phyloP scores from a whole-genome alignment of 1,284 basidiomycete species.

The Cryptococcus floricola region DNA sequence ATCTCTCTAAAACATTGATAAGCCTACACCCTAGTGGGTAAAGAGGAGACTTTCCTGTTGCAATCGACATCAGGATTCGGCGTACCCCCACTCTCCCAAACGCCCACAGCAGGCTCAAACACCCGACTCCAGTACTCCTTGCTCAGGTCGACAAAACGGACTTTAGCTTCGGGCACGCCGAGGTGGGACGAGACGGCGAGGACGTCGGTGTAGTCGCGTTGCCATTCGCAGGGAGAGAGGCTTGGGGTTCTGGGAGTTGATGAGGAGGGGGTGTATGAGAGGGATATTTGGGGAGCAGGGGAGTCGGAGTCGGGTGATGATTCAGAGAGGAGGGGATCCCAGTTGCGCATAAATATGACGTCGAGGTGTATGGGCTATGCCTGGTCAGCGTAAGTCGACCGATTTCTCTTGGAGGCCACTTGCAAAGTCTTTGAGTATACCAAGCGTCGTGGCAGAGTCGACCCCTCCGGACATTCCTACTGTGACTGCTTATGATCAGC shows the following conservation, averaged over 20 bases:
- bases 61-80: slow-evolving; percentile 95
- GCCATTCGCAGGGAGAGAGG: slow-evolving; percentile 86
- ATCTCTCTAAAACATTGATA: slow-evolving; percentile 62
- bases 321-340: slow-evolving; percentile 58
- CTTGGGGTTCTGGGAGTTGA: slow-evolving; percentile 54
- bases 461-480: slow-evolving; percentile 96
- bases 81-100: slow-evolving; percentile 72
- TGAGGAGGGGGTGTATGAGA: slow-evolving; percentile 51
- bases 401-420: slow-evolving; percentile 11
- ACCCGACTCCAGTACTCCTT: slow-evolving; percentile 83
- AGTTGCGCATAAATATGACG: slow-evolving; percentile 94
- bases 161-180: slow-evolving; percentile 60
- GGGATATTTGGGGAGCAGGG: slow-evolving; percentile 3
- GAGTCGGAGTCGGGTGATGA: slow-evolving; percentile 1
- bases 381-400: not conserved
- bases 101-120: slow-evolving; percentile 72
- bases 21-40: slow-evolving; percentile 60
- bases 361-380: slow-evolving; percentile 70
- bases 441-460: slow-evolving; percentile 82
- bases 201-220: slow-evolving; percentile 91
- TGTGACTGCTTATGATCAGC: slow-evolving; percentile 57
- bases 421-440: slow-evolving; percentile 66
- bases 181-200: slow-evolving; percentile 65
- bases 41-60: slow-evolving; percentile 60
- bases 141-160: slow-evolving; percentile 68